phyloP scores from a whole-genome alignment of 2,329 filamentous ascomycete genomes.

The Lecanoromycetidae sp. region DNA sequence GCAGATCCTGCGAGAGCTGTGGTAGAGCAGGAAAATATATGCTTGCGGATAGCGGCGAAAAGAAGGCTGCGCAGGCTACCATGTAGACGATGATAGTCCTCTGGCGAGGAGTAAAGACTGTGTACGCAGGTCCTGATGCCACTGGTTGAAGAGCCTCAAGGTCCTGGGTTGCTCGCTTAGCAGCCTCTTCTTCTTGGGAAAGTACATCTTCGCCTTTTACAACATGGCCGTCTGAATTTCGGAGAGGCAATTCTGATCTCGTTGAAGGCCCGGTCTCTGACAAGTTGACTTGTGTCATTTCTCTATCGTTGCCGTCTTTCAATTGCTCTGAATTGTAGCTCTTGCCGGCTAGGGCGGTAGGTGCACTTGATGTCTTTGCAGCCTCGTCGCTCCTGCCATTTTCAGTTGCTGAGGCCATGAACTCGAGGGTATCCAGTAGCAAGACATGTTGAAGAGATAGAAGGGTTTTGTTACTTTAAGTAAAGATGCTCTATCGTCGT shows the following conservation, averaged over 20 bases:
- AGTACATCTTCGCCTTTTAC: not conserved
- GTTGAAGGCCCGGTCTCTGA: too few species aligned
- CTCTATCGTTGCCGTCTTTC: too few species aligned
- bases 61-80: constrained; percentile 31
- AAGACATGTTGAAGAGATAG: not conserved
- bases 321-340: too few species aligned
- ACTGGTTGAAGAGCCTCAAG: constrained; percentile 6
- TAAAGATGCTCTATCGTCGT: too few species aligned
- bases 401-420: too few species aligned
- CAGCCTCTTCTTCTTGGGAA: not conserved
- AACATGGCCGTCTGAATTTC: not conserved
- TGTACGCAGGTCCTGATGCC: constrained; percentile 10
- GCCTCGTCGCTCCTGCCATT: too few species aligned
- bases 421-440: not conserved
- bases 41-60: constrained; percentile 34
- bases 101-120: constrained; percentile 12
- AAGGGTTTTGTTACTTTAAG: not conserved
- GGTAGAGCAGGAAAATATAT: constrained; percentile 37
- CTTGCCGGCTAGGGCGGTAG: too few species aligned
- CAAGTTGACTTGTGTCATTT: too few species aligned
- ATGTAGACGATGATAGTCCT: constrained; percentile 31
- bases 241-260: not conserved
- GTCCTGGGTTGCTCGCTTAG: not conserved
- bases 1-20: constrained; percentile 24
- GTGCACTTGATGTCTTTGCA: too few species aligned